Percentiles rank a stretch among this genome's conserved stretches.
Conservation (phyloP, 495 filamentous ascomycete genomes). For the Penicillium cosmopolitanum region DNA sequence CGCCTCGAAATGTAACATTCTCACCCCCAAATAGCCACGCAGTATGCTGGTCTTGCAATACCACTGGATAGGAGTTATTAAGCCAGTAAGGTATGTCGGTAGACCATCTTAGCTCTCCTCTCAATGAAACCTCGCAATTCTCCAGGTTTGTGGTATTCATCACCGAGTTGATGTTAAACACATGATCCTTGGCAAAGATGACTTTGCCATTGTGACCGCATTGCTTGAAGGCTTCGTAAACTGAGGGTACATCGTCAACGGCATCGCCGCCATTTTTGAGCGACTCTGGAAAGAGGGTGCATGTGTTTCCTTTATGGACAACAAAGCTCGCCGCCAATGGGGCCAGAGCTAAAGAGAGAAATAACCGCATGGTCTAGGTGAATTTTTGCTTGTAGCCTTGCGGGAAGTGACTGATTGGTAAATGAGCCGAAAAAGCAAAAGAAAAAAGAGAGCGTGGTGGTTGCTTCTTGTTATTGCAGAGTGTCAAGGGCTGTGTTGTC, state of each 20-base stretch:
- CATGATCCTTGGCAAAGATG: slow-evolving; percentile 39
- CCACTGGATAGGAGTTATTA: slow-evolving; percentile 41
- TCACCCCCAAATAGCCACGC: slow-evolving; percentile 51
- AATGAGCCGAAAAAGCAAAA: not conserved
- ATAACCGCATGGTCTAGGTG: slow-evolving; percentile 6
- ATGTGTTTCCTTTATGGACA: slow-evolving; percentile 14
- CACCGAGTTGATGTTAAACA: slow-evolving; percentile 43
- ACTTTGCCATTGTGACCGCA: slow-evolving; percentile 44
- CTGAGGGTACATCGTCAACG: slow-evolving; percentile 45
- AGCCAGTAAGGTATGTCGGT: slow-evolving; percentile 52
- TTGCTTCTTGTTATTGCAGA: not conserved
- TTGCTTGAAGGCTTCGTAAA: slow-evolving; percentile 43
- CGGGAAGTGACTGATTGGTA: not conserved
- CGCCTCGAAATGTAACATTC: slow-evolving; percentile 37
- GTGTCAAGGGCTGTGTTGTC: not conserved
- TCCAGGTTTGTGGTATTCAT: slow-evolving; percentile 50
- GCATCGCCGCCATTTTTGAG: slow-evolving; percentile 19
- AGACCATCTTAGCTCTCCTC: slow-evolving; percentile 42
- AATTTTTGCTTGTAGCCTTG: not conserved
- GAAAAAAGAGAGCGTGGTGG: not conserved
- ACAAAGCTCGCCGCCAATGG: slow-evolving; percentile 18
- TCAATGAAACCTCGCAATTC: slow-evolving; percentile 42
- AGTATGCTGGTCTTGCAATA: slow-evolving; percentile 53
- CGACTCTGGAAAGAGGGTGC: slow-evolving; percentile 26
- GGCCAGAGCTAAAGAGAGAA: slow-evolving; percentile 12